A percentile compares a stretch with the other conserved stretches of the same genome.
phyloP scores from a whole-genome alignment of 768 basidiomycete species.

The Boletus sp. region DNA sequence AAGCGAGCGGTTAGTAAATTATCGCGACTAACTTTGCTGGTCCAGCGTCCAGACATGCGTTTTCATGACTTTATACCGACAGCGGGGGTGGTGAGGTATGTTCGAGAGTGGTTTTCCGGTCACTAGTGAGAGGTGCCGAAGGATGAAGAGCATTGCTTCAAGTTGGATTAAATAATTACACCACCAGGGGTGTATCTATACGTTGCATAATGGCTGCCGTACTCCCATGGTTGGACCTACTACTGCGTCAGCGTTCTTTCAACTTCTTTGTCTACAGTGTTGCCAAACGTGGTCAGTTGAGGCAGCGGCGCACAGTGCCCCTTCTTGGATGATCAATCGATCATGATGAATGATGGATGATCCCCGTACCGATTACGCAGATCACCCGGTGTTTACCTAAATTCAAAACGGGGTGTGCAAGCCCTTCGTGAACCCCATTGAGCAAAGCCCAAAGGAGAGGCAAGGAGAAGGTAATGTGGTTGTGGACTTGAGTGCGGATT shows the following conservation, averaged over 20 bases:
- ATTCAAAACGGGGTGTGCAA: slow-evolving; percentile 96
- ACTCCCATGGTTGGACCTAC: background rate
- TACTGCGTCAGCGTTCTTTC: background rate
- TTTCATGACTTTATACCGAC: background rate
- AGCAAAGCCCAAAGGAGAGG: slow-evolving; percentile 64
- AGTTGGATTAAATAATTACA: background rate
- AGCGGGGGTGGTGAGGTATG: background rate
- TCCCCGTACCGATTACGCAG: too few relatives aligned
- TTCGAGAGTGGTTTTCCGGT: background rate
- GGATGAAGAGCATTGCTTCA: too few relatives aligned
- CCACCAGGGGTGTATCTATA: background rate
- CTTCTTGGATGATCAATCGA: too few relatives aligned
- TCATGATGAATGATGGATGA: too few relatives aligned
- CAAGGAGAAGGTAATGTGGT: slow-evolving; percentile 58
- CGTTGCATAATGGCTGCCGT: background rate
- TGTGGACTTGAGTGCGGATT: slow-evolving; percentile 92
- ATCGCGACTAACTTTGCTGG: background rate
- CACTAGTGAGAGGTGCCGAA: background rate
- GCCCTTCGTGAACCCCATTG: slow-evolving; percentile 94
- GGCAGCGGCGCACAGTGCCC: too few relatives aligned
- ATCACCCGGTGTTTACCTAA: too few relatives aligned
- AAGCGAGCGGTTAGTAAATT: too few relatives aligned
- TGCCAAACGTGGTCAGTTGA: too few relatives aligned
- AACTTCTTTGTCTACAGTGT: too few relatives aligned
- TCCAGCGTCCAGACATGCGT: background rate